Evolutionary conservation across 2,329 filamentous ascomycete genomes (phyloP).

Genomic region (Thielaviopsis ethacetica): DNA sequence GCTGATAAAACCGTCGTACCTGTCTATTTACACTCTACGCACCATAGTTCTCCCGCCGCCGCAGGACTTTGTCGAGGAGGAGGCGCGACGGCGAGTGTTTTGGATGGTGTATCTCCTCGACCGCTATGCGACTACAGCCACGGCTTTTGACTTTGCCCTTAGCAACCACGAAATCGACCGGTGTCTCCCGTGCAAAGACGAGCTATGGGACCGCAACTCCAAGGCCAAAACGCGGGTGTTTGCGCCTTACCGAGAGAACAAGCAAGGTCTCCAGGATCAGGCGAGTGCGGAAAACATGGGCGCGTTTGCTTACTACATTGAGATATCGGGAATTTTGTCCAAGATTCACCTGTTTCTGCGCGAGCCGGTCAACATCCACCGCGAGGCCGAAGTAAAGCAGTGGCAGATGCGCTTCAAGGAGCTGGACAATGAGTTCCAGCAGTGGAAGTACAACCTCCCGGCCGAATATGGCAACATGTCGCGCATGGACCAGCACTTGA

Average conservation of each 20-base stretch:
- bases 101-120: slow-evolving; percentile 93
- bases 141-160: slow-evolving; percentile 80
- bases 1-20: slow-evolving; percentile 59
- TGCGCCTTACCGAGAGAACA: slow-evolving; percentile 18
- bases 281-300: slow-evolving; percentile 68
- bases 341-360: slow-evolving; percentile 81
- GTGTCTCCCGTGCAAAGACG: slow-evolving; percentile 71
- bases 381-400: slow-evolving; percentile 66
- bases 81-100: slow-evolving; percentile 68
- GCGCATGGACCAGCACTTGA: slow-evolving; percentile 49
- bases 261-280: not conserved
- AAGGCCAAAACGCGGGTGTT: slow-evolving; percentile 79
- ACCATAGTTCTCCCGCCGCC: slow-evolving; percentile 74
- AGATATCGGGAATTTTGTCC: slow-evolving; percentile 73
- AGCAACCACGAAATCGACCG: slow-evolving; percentile 83
- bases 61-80: slow-evolving; percentile 76
- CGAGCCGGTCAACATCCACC: slow-evolving; percentile 75
- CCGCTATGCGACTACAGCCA: slow-evolving; percentile 77
- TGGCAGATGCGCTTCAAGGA: slow-evolving; percentile 82
- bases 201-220: slow-evolving; percentile 70
- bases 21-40: slow-evolving; percentile 76
- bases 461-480: slow-evolving; percentile 73
- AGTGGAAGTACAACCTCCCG: slow-evolving; percentile 73
- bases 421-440: slow-evolving; percentile 61
- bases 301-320: slow-evolving; percentile 78